These are phyloP conservation scores for Lachancea mirantina DNA, from an alignment of 805 yeast genomes.

Conservation along the genomic window DNA sequence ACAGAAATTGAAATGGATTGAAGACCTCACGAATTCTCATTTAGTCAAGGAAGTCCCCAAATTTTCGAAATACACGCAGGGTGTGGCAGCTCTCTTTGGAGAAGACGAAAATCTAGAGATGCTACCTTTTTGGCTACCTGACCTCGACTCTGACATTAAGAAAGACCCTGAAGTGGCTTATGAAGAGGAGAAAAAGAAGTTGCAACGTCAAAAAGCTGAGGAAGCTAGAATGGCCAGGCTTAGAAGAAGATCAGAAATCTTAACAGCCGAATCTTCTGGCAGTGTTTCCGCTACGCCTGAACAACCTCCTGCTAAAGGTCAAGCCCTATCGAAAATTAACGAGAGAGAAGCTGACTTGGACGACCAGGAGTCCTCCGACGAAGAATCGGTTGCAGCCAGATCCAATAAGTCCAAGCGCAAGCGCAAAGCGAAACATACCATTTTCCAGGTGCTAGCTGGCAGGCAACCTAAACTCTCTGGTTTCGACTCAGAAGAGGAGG, in stretches of 20 bases:
- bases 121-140: conserved; percentile 93
- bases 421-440: conserved; percentile 25
- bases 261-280: conserved; percentile 8
- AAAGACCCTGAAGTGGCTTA: conserved; percentile 74
- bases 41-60: conserved; percentile 90
- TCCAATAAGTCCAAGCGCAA: conserved; percentile 15
- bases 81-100: conserved; percentile 77
- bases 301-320: conserved; percentile 3
- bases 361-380: conserved; percentile 50
- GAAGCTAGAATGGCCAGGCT: conserved; percentile 32
- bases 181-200: conserved; percentile 53
- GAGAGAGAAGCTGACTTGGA: conserved; percentile 43
- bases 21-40: conserved; percentile 74
- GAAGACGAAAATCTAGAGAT: conserved; percentile 81
- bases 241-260: conserved; percentile 28
- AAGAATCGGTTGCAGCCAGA: conserved; percentile 18
- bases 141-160: conserved; percentile 70
- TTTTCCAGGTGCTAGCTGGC: conserved; percentile 35
- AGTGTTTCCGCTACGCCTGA: conserved; percentile 1
- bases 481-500: conserved; percentile 82
- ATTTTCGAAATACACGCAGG: conserved; percentile 89
- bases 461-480: conserved; percentile 40
- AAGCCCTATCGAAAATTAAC: conserved; percentile 3
- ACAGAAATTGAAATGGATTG: conserved; percentile 67
- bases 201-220: conserved; percentile 39